Evolutionary conservation across 192 early-diverging fungal species (phyloP), one percentile per base, ranked within the genome.

Genomic region (Chytriomyces sp.): DNA sequence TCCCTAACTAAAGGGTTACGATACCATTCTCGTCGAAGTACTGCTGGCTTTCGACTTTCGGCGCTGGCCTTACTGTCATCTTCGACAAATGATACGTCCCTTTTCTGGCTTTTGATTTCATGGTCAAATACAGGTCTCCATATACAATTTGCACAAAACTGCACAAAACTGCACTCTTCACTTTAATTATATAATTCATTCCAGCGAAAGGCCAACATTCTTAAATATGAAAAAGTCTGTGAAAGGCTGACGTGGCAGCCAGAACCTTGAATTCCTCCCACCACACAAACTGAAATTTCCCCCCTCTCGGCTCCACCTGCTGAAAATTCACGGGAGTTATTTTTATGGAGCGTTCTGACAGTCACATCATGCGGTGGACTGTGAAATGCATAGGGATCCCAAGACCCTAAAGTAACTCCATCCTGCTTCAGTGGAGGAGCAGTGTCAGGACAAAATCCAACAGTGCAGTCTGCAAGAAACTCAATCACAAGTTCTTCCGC

Each of bases 381-480:
- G 25, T 65, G 22, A 39, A 33, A 49, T 28, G 41, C 40, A 33
- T 52, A 52, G 3, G 19, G 25, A 30, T 34, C 36, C 59, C 28
- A 34, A 6, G 14, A 61, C 28, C 26, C 5, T 8, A 6, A 39
- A 26, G n/a, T 26, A 19, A n/a, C 17, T 65, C 30, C n/a, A n/a
- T 8, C 49, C 28, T 58, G 56, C 44, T 10, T 49, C 44, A 49
- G 10, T n/a, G n/a, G n/a, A 61, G 7, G 5, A 8, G 22, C 52
- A 5, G 28, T n/a, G 19, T 68, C 65, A 7, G 52, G 32, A 22
- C 52, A 30, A 30, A 56, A 68, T 26, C 65, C 65, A 55, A 68
- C 36, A 38, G 32, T 56, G n/a, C 65, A 53, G 39, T 68, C 65
- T 7, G 65, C 65, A 6, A 55, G 33, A 68, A 68, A 68, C 52